These are phyloP conservation scores for Metarhizium anisopliae DNA, from an alignment of 2,329 filamentous ascomycete genomes.

Conservation along the genomic window DNA sequence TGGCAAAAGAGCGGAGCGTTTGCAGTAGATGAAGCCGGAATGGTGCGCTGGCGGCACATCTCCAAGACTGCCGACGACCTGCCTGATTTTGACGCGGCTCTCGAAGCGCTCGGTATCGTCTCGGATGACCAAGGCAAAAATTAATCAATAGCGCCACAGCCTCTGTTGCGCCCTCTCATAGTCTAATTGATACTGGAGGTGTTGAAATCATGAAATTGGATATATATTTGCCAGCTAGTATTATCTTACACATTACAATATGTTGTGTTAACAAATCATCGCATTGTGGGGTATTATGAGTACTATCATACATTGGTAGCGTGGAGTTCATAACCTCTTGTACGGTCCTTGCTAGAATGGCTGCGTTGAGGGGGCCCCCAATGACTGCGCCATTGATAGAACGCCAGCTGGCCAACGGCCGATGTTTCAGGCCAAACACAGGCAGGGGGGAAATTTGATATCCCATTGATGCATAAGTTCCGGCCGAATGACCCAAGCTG, in stretches of 20 bases:
- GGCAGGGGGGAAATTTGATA: neutral
- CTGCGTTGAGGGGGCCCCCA: neutral
- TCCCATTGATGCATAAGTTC: conserved; percentile 11
- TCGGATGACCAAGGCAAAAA: neutral
- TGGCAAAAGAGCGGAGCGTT: conserved; percentile 64
- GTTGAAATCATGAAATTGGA: too few species aligned
- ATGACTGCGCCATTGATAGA: neutral
- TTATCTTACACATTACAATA: neutral
- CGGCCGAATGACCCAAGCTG: conserved; percentile 46
- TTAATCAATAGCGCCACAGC: neutral
- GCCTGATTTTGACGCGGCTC: conserved; percentile 19
- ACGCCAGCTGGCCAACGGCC: neutral
- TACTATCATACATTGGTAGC: neutral
- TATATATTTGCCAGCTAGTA: too few species aligned
- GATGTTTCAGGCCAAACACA: neutral
- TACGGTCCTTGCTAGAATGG: neutral
- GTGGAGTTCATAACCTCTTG: neutral
- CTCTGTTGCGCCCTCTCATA: too few species aligned
- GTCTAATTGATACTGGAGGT: too few species aligned
- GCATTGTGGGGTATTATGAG: neutral
- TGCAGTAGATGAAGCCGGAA: conserved; percentile 30
- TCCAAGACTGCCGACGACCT: conserved; percentile 21
- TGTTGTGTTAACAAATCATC: neutral
- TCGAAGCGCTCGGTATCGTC: conserved; percentile 16
- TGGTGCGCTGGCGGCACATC: conserved; percentile 22